phyloP scores from a whole-genome alignment of 73 alveolate species.

The Paraurostyla sp. region DNA sequence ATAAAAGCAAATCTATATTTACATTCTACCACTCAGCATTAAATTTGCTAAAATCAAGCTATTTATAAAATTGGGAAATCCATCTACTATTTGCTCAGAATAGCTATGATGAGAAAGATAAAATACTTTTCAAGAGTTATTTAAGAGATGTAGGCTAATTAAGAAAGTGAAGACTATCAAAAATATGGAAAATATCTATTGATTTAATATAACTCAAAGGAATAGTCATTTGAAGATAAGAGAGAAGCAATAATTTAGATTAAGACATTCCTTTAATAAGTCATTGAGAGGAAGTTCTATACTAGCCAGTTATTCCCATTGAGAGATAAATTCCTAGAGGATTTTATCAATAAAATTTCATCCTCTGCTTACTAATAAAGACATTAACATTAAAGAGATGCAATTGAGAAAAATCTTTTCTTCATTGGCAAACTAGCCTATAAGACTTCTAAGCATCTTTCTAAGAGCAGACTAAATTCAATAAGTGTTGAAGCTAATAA shows the following conservation, averaged over 20 bases:
- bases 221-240: neutral
- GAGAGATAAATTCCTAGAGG: neutral
- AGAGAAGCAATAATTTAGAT: neutral
- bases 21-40: neutral
- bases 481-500: neutral
- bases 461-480: neutral
- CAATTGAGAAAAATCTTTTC: neutral
- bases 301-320: neutral
- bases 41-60: neutral
- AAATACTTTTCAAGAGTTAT: neutral
- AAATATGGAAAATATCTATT: neutral
- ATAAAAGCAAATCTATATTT: neutral
- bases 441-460: neutral
- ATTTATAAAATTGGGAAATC: neutral
- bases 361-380: neutral
- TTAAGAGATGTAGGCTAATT: neutral
- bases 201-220: neutral
- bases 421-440: conserved; percentile 48
- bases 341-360: neutral
- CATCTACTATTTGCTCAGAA: neutral
- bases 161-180: neutral
- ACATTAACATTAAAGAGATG: neutral
- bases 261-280: neutral
- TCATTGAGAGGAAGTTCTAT: neutral
- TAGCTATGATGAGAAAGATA: neutral